Evolutionary conservation across 2,329 filamentous ascomycete genomes (phyloP).

Genomic region (Scedosporium aurantiacum): DNA sequence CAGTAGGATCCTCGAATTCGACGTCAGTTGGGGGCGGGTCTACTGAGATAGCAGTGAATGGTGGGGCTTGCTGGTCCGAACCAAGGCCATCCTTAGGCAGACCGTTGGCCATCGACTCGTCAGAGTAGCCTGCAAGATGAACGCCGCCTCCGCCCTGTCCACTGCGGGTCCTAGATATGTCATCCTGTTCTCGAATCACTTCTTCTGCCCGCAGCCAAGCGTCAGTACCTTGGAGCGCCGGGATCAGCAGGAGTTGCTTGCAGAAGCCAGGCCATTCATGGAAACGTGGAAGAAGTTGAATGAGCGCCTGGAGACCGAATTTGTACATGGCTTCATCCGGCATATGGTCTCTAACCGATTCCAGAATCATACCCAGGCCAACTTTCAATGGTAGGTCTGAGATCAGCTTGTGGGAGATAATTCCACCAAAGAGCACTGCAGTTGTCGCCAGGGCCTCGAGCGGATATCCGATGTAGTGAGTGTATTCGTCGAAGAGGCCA

Average conservation of each 20-base stretch:
- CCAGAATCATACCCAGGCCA: constrained; percentile 94
- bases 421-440: constrained; percentile 89
- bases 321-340: constrained; percentile 92
- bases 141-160: constrained; percentile 34
- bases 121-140: constrained; percentile 56
- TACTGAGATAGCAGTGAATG: constrained; percentile 69
- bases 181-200: constrained; percentile 58
- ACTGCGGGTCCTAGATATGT: constrained; percentile 44
- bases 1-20: constrained; percentile 69
- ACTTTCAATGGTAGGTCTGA: constrained; percentile 85
- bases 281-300: constrained; percentile 75
- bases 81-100: neutral
- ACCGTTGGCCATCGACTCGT: constrained; percentile 35
- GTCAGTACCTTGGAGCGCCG: constrained; percentile 72
- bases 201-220: constrained; percentile 76
- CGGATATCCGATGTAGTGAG: constrained; percentile 89
- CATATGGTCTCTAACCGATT: constrained; percentile 77
- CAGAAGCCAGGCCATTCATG: constrained; percentile 95
- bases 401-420: constrained; percentile 87
- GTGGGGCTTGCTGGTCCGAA: constrained; percentile 50
- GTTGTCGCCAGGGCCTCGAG: constrained; percentile 93
- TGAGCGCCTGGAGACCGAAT: constrained; percentile 87
- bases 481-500: constrained; percentile 93
- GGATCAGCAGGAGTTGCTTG: constrained; percentile 70
- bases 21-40: constrained; percentile 55